phyloP scores from a whole-genome alignment of 768 basidiomycete genomes.

The Holtermanniella nyarrowii region DNA sequence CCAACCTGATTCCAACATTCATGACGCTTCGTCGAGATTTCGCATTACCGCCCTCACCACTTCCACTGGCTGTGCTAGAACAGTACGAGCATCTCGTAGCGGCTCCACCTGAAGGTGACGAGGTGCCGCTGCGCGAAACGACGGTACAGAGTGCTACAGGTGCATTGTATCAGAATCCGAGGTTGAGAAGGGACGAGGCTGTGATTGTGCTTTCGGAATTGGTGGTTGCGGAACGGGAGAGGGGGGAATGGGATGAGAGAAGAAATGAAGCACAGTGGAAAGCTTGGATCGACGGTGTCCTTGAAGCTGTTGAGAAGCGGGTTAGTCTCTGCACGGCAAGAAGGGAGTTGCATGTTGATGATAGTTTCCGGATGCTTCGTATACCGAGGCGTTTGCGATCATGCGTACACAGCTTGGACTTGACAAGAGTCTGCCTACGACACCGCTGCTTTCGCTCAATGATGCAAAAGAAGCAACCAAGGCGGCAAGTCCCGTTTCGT shows the following conservation, averaged over 20 bases:
- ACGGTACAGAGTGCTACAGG: conserved; percentile 31
- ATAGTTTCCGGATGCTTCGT: conserved; percentile 35
- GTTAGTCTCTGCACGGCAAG: conserved; percentile 11
- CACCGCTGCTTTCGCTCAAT: background rate
- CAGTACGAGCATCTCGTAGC: conserved; percentile 27
- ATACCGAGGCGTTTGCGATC: conserved; percentile 16
- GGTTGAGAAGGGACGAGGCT: conserved; percentile 22
- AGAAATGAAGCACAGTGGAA: conserved; percentile 1
- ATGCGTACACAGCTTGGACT: background rate
- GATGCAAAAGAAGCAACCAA: background rate
- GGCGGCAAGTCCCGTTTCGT: background rate
- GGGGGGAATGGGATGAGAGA: conserved; percentile 12
- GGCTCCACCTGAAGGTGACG: conserved; percentile 28
- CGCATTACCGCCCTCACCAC: conserved; percentile 19
- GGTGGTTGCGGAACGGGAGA: conserved; percentile 31
- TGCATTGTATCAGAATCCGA: conserved; percentile 34
- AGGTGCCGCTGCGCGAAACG: conserved; percentile 30
- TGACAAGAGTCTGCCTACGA: background rate
- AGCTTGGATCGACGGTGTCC: conserved; percentile 12
- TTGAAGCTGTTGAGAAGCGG: conserved; percentile 26
- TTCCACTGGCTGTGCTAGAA: conserved; percentile 19
- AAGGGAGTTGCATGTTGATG: background rate
- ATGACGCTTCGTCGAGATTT: conserved; percentile 22
- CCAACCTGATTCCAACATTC: conserved; percentile 21
- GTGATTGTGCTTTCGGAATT: conserved; percentile 27